Percentiles rank a stretch among this genome's conserved stretches.
Conservation (phyloP, 441 rosid species). For the Codiaeum variegatum region DNA sequence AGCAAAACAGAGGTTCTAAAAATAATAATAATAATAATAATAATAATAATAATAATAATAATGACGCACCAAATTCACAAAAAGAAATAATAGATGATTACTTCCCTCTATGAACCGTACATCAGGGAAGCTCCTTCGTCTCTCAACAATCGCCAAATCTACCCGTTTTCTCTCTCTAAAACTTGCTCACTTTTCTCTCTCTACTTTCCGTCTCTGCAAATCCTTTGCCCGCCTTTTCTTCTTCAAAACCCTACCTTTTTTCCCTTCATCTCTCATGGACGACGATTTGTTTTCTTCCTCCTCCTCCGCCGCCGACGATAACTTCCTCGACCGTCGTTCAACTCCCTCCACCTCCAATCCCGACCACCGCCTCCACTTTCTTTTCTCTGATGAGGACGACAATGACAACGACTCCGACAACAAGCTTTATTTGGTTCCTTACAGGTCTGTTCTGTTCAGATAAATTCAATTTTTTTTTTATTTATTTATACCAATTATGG, state of each 20-base stretch:
- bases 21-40: not conserved
- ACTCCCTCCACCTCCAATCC: constrained; percentile 12
- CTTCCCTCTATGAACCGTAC: constrained; percentile 26
- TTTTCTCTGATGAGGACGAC: constrained; percentile 14
- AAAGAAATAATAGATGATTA: constrained; percentile 2
- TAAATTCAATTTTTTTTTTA: too few species aligned
- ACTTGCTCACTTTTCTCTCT: constrained; percentile 25
- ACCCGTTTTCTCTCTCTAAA: constrained; percentile 30
- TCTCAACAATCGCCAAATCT: constrained; percentile 22
- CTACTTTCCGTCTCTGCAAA: constrained; percentile 31
- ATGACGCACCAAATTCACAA: not conserved
- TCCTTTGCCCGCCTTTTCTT: constrained; percentile 18
- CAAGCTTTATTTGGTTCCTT: constrained; percentile 48
- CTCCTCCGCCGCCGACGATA: constrained; percentile 26
- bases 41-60: not conserved
- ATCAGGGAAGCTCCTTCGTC: constrained; percentile 26
- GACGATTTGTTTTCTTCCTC: constrained; percentile 27
- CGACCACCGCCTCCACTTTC: not conserved
- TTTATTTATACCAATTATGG: not conserved
- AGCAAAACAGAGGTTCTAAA: not conserved
- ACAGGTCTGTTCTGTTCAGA: constrained; percentile 32
- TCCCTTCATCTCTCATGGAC: constrained; percentile 31
- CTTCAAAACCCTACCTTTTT: constrained; percentile 28
- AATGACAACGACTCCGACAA: constrained; percentile 23
- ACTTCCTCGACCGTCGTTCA: constrained; percentile 28